phyloP scores from a whole-genome alignment of 257 asterid species.

The Rehmannia glutinosa region DNA sequence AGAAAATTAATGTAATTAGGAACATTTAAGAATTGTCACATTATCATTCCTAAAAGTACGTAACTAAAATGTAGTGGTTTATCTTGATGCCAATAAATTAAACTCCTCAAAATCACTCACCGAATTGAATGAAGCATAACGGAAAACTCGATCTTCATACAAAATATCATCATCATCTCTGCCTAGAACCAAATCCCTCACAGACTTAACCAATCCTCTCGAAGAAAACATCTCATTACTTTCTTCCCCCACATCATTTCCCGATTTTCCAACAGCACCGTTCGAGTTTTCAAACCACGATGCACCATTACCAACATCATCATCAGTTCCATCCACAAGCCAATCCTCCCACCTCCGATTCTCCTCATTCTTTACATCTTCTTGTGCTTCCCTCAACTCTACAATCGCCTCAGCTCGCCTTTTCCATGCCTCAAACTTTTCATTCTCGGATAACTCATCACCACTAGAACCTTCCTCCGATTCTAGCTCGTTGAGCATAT shows the following conservation, averaged over 20 bases:
- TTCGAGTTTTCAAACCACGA: constrained; percentile 59
- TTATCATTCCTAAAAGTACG: too few species aligned
- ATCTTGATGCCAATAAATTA: background rate
- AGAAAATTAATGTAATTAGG: too few species aligned
- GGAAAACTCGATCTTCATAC: constrained; percentile 88
- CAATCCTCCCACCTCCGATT: constrained; percentile 94
- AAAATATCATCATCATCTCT: constrained; percentile 82
- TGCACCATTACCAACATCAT: constrained; percentile 39
- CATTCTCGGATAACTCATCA: constrained; percentile 60
- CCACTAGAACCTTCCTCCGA: constrained; percentile 42
- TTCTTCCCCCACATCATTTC: constrained; percentile 43
- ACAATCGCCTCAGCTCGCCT: constrained; percentile 89
- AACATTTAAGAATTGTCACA: too few species aligned
- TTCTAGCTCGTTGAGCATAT: constrained; percentile 54
- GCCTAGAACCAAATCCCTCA: constrained; percentile 69
- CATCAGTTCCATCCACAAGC: constrained; percentile 53
- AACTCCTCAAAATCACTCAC: constrained; percentile 42
- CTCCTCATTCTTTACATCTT: constrained; percentile 79
- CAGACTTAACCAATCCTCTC: constrained; percentile 74
- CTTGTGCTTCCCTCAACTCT: constrained; percentile 92
- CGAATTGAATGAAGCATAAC: constrained; percentile 82
- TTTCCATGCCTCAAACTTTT: constrained; percentile 95
- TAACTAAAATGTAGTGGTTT: too few species aligned
- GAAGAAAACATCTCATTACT: constrained; percentile 46
- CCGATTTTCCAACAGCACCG: constrained; percentile 35